Base-by-base conservation (phyloP, 768 basidiomycete species). In the Hemileccinum impolitum region DNA sequence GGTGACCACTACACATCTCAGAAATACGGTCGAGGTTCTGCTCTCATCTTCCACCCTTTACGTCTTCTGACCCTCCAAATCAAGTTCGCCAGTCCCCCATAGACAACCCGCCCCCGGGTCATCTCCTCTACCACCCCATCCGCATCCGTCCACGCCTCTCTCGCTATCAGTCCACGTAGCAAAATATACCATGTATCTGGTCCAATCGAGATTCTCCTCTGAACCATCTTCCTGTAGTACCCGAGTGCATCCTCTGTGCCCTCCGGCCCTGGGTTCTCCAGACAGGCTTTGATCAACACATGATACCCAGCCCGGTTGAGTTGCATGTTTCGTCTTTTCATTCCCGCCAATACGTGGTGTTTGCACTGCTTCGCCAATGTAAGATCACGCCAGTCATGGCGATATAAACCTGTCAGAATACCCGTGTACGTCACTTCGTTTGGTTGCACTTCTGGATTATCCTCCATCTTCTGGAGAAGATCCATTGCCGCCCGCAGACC, bases 371-470 rank as follows among this genome's bases (percentile, higher is more conserved):
- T 70, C 14, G 74, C 72, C 36, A 75, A 66, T 25, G 68, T 56
- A 6, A 71, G 55, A 19, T 78, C 64, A 47, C 79, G 58, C 74
- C 82, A 80, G 9, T 68, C 57, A 14, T 77, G 79, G 25, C 83
- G 78, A 61, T 88, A 79, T 54, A 94, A 73, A 4, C 84, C 87
- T 8, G 83, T 72, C 41, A 96, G 73, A 42, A 96, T 72, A 2
- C 82, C 74, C 0, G 92, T 94, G 68, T 93, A 98, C 25, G 90
- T 93, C 53, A 92, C 76, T 51, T 82, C 81, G 61, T 87, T 94
- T 1, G 90, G 86, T 39, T 65, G 65, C 21, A 72, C 65, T 5
- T 70, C 63, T 4, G 70, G 65, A 45, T 76, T 69, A 45, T 72
- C 66, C 65, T 92, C 93, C 89, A 97, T 93, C 60, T 75, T 76